Evolutionary conservation across 495 filamentous ascomycete species (phyloP).

Genomic region (Aspergillus funiculosus): DNA sequence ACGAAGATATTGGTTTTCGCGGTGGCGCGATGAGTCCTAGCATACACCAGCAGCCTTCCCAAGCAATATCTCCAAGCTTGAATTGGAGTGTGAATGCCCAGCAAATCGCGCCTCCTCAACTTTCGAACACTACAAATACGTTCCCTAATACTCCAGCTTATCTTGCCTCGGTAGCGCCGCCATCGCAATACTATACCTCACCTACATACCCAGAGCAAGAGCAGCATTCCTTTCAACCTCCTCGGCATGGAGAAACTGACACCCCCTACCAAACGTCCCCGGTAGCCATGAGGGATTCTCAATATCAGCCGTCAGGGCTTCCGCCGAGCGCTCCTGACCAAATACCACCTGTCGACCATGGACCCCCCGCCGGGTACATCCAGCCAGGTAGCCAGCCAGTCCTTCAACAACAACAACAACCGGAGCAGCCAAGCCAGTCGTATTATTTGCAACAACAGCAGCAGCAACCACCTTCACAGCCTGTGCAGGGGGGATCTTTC

Average conservation of each 20-base stretch:
- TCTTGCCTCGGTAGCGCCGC: constrained; percentile 17
- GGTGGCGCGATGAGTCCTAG: constrained; percentile 24
- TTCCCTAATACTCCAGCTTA: constrained; percentile 22
- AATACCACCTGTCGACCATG: constrained; percentile 23
- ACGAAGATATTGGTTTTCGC: constrained; percentile 12
- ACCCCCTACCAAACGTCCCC: constrained; percentile 28
- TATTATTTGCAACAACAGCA: constrained; percentile 41
- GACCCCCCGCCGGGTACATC: constrained; percentile 29
- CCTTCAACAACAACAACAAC: constrained; percentile 22
- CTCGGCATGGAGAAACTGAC: constrained; percentile 26
- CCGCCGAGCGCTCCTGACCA: constrained; percentile 28
- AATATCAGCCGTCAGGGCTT: constrained; percentile 29
- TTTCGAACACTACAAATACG: constrained; percentile 9
- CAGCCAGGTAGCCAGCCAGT: constrained; percentile 17
- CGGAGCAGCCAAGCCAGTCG: constrained; percentile 28
- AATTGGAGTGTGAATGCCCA: constrained; percentile 30
- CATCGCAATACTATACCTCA: constrained; percentile 31
- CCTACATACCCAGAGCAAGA: constrained; percentile 24
- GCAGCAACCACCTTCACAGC: constrained; percentile 34
- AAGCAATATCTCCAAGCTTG: constrained; percentile 23
- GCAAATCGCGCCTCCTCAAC: constrained; percentile 26
- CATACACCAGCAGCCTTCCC: constrained; percentile 22
- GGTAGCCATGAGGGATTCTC: constrained; percentile 21
- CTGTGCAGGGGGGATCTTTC: constrained; percentile 38
- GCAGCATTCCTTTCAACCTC: constrained; percentile 13